phyloP scores from a whole-genome alignment of 257 asterid genomes.

The Nicotiana paniculata region DNA sequence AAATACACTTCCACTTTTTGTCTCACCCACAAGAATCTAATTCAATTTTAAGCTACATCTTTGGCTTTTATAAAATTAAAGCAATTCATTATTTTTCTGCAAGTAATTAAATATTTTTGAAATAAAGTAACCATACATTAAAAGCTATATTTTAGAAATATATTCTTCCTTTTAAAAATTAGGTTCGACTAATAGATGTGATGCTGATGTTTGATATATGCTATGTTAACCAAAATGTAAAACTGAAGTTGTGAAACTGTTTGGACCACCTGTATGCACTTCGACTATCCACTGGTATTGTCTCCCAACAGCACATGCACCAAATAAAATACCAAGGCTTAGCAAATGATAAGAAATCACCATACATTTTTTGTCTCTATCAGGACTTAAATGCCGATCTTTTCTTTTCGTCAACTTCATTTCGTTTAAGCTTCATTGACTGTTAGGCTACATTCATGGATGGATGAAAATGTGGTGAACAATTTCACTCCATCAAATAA shows the following conservation, averaged over 20 bases:
- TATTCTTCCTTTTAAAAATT: neutral
- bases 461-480: neutral
- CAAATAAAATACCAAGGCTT: neutral
- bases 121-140: neutral
- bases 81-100: neutral
- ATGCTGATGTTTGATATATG: neutral
- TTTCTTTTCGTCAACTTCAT: neutral
- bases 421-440: neutral
- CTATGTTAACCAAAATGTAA: neutral
- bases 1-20: neutral
- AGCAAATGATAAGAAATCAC: neutral
- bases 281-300: neutral
- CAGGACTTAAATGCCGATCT: neutral
- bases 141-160: neutral
- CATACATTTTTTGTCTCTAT: neutral
- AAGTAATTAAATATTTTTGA: neutral
- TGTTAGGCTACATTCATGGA: neutral
- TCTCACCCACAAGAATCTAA: neutral
- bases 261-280: neutral
- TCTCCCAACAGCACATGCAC: neutral
- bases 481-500: no score
- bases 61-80: neutral
- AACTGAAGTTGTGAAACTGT: neutral
- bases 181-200: neutral
- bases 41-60: neutral